phyloP scores from a whole-genome alignment of 139 green algal species.

The Pseudopediastrum boryanum region DNA sequence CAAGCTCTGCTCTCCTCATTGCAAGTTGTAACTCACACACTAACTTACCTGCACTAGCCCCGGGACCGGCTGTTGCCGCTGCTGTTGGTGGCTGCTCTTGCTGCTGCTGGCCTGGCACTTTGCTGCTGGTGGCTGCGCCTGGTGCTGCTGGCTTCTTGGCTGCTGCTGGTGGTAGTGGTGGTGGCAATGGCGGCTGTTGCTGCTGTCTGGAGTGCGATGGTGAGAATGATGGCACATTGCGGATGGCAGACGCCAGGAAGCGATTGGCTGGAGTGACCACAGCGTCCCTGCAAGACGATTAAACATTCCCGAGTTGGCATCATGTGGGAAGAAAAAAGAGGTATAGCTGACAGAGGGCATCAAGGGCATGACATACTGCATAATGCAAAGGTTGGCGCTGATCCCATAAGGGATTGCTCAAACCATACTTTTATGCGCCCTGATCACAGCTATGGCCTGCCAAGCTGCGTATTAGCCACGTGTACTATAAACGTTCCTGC shows the following conservation, averaged over 20 bases:
- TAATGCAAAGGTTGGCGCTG: neutral
- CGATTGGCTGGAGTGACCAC: too few species aligned
- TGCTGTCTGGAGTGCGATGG: neutral
- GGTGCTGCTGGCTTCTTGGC: neutral
- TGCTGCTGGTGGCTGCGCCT: neutral
- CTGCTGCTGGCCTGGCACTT: neutral
- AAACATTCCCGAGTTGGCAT: neutral
- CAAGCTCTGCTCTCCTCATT: too few species aligned
- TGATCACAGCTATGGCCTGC: neutral
- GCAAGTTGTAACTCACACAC: too few species aligned
- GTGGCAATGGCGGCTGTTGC: neutral
- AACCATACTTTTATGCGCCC: neutral
- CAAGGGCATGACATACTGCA: neutral
- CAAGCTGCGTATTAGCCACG: too few species aligned
- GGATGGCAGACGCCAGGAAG: too few species aligned
- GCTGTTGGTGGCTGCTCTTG: neutral
- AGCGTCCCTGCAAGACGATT: too few species aligned
- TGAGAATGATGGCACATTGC: too few species aligned
- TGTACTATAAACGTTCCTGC: too few species aligned
- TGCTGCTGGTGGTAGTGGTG: neutral
- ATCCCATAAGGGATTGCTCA: too few species aligned
- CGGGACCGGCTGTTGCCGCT: neutral
- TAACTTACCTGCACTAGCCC: too few species aligned
- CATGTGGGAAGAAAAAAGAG: neutral
- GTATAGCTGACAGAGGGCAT: neutral